These are phyloP conservation scores for Botrytis elliptica DNA, from an alignment of 2,329 filamentous ascomycete species.

Conservation along the genomic window DNA sequence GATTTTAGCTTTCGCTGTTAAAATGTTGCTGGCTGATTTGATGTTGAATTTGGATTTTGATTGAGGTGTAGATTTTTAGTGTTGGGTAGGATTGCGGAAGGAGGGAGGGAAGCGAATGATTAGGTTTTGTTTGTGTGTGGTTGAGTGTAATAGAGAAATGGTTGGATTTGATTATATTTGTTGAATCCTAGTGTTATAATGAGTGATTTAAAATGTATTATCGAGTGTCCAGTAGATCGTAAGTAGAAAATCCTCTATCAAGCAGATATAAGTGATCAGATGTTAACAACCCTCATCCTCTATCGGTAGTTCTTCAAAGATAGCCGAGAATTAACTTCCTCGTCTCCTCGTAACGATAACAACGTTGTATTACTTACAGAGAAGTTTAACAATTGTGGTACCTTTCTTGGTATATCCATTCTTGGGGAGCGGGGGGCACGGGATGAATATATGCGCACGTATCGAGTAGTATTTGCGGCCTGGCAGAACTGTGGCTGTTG, in stretches of 20 bases:
- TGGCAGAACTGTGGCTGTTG: background rate
- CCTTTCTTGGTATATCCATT: background rate
- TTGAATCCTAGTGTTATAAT: background rate
- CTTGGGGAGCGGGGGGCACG: background rate
- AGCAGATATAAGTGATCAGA: no score
- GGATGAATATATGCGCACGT: background rate
- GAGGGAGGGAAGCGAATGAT: no score
- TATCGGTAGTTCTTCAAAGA: background rate
- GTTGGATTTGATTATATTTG: no score
- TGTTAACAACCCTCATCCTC: background rate
- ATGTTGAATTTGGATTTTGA: background rate
- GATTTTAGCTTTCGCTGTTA: no score
- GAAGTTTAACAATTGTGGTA: background rate
- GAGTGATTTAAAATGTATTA: background rate
- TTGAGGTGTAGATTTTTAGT: background rate
- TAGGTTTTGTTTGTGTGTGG: no score
- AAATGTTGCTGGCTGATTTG: no score
- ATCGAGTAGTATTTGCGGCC: background rate
- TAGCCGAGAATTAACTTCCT: background rate
- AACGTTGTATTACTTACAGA: background rate
- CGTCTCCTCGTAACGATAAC: background rate
- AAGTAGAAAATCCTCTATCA: background rate
- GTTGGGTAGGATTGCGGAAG: no score
- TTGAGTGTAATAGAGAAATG: no score
- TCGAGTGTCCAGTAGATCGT: background rate